A percentile compares a stretch with the other conserved stretches of the same genome.
Conservation (phyloP, 2,329 filamentous ascomycete species). For the Pseudogymnoascus pannorum region DNA sequence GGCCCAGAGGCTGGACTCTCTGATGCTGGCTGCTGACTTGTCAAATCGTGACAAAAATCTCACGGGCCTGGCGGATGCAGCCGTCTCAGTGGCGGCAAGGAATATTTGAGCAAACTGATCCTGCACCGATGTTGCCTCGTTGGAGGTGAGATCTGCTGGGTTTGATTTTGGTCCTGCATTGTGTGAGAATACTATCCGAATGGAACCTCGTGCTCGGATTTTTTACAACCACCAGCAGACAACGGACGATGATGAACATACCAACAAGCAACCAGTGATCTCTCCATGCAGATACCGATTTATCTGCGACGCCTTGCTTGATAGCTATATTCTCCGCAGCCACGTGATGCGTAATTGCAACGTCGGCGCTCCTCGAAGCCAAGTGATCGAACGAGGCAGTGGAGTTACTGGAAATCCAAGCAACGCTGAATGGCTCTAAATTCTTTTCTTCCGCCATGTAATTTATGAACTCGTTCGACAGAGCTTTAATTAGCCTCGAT, state of each 20-base stretch:
- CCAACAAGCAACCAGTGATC: conserved; percentile 42
- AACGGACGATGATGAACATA: conserved; percentile 16
- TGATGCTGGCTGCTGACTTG: conserved; percentile 43
- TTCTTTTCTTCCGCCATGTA: conserved; percentile 25
- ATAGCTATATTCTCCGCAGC: conserved; percentile 38
- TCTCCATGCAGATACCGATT: conserved; percentile 37
- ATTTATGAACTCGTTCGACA: conserved; percentile 34
- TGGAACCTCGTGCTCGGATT: not conserved
- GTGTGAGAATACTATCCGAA: not conserved
- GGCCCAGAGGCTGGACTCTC: conserved; percentile 39
- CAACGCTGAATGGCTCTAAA: conserved; percentile 33
- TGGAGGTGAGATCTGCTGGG: conserved; percentile 29
- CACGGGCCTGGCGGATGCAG: conserved; percentile 28
- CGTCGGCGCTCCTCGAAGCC: conserved; percentile 32
- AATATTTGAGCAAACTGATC: conserved; percentile 31
- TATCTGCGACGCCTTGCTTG: conserved; percentile 31
- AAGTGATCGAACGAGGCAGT: conserved; percentile 39
- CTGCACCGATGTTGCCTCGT: conserved; percentile 23
- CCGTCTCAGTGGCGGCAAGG: conserved; percentile 29
- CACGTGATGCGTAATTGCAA: conserved; percentile 40
- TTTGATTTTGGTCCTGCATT: conserved; percentile 25
- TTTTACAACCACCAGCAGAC: not conserved
- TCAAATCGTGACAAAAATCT: conserved; percentile 40
- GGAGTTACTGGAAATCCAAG: conserved; percentile 40
- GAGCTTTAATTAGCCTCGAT: conserved; percentile 28